A percentile compares a stretch with the other conserved stretches of the same genome.
These are phyloP conservation scores for Russula compacta DNA, from an alignment of 768 basidiomycete species.

Conservation along the genomic window DNA sequence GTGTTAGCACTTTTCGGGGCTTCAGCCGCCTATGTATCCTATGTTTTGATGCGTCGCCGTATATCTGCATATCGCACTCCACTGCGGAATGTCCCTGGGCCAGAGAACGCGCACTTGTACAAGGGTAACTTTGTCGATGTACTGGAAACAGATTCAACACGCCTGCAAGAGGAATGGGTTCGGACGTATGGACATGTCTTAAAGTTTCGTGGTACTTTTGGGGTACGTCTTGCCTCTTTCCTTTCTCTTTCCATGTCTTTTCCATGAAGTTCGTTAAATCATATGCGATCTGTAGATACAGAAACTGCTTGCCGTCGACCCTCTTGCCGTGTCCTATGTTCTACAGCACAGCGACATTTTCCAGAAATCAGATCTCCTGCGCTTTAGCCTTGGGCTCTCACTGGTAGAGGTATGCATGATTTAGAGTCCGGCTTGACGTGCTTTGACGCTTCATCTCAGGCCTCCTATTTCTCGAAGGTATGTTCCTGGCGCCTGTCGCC, in stretches of 20 bases:
- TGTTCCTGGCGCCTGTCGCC: neutral
- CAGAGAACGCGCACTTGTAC: neutral
- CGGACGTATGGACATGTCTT: conserved; percentile 10
- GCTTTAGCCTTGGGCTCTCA: conserved; percentile 8
- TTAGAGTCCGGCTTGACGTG: neutral
- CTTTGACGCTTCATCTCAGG: neutral
- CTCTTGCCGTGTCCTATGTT: conserved; percentile 29
- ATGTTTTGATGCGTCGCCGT: neutral
- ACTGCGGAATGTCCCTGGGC: conserved; percentile 3
- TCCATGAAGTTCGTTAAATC: too few species aligned
- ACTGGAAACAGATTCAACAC: neutral
- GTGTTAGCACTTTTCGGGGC: neutral
- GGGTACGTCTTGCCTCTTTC: conserved; percentile 4
- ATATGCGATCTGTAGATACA: neutral
- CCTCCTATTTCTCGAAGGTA: conserved; percentile 16
- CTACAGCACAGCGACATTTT: conserved; percentile 26
- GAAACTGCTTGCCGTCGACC: conserved; percentile 29
- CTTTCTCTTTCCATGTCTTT: too few species aligned
- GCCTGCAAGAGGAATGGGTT: conserved; percentile 17
- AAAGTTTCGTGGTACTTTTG: neutral
- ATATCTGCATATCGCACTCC: neutral
- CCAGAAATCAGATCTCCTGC: conserved; percentile 27
- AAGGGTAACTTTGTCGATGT: conserved; percentile 3
- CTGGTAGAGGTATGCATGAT: conserved; percentile 13
- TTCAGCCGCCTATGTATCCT: neutral